phyloP scores from a whole-genome alignment of 2,329 filamentous ascomycete species.

The Fusarium subglutinans region DNA sequence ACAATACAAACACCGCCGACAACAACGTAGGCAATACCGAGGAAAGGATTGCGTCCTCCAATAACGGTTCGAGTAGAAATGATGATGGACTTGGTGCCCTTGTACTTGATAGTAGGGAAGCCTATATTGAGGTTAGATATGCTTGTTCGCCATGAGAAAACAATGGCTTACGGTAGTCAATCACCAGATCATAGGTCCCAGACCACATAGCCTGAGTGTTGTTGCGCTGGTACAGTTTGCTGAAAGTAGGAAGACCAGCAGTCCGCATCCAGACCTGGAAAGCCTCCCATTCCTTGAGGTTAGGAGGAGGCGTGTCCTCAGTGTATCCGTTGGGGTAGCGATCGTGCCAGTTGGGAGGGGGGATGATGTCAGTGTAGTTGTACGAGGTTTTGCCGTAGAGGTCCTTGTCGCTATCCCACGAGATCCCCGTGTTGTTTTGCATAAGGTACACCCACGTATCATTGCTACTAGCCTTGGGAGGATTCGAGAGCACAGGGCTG shows the following conservation, averaged over 20 bases:
- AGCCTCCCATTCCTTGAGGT: constrained; percentile 78
- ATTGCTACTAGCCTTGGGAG: constrained; percentile 39
- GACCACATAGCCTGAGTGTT: constrained; percentile 71
- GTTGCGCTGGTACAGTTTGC: constrained; percentile 90
- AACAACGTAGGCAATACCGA: constrained; percentile 95
- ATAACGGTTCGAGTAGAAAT: constrained; percentile 92
- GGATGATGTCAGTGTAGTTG: constrained; percentile 70
- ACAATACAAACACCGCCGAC: constrained; percentile 93
- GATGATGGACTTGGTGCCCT: constrained; percentile 88
- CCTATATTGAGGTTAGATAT: constrained; percentile 58
- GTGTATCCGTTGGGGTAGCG: constrained; percentile 78
- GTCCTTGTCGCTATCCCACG: constrained; percentile 84
- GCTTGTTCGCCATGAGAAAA: background rate
- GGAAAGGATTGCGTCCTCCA: constrained; percentile 93
- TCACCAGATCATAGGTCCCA: constrained; percentile 80
- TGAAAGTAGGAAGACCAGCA: constrained; percentile 91
- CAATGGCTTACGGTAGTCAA: constrained; percentile 76
- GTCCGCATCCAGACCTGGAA: constrained; percentile 99
- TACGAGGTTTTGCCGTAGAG: constrained; percentile 80
- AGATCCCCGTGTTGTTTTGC: constrained; percentile 78
- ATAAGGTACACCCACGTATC: constrained; percentile 72
- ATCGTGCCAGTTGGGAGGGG: constrained; percentile 85
- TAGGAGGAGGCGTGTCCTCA: constrained; percentile 69
- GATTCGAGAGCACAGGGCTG: constrained; percentile 70
- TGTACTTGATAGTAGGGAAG: constrained; percentile 81